Conservation (phyloP, 2,329 filamentous ascomycete genomes). For the Beauveria caledonica region DNA sequence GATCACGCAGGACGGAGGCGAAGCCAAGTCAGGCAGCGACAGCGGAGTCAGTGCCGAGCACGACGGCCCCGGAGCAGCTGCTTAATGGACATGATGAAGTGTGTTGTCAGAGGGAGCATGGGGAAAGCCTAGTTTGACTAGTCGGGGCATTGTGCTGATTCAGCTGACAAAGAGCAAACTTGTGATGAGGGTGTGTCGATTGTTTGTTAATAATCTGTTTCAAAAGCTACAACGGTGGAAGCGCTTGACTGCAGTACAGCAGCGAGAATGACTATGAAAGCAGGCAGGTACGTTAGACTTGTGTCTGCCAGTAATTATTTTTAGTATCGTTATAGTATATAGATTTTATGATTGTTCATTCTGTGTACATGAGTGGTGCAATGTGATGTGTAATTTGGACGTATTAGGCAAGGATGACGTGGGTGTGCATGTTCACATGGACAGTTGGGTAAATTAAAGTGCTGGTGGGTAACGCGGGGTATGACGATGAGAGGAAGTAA, state of each 20-base stretch:
- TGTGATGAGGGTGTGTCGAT: neutral
- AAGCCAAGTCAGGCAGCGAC: conserved; percentile 27
- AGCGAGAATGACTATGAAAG: neutral
- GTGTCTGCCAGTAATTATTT: neutral
- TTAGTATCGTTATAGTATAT: conserved; percentile 9
- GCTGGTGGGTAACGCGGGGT: neutral
- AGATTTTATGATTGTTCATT: conserved; percentile 8
- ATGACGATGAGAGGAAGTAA: neutral
- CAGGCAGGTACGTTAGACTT: neutral
- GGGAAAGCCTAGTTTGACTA: neutral
- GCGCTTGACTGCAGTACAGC: neutral
- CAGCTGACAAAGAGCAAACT: neutral
- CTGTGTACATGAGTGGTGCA: neutral
- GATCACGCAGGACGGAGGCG: conserved; percentile 43
- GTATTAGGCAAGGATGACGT: neutral
- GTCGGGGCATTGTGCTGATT: neutral
- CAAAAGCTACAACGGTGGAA: neutral
- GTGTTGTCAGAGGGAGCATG: neutral
- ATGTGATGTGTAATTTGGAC: neutral
- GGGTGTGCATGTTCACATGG: neutral
- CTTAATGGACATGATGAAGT: conserved; percentile 19
- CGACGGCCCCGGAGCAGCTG: conserved; percentile 34
- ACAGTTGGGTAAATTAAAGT: neutral
- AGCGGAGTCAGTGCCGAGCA: conserved; percentile 33
- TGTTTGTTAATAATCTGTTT: neutral